Evolutionary conservation across 495 filamentous ascomycete species (phyloP), one percentile per base, ranked within the genome.

Genomic region (Durotheca rogersii): DNA sequence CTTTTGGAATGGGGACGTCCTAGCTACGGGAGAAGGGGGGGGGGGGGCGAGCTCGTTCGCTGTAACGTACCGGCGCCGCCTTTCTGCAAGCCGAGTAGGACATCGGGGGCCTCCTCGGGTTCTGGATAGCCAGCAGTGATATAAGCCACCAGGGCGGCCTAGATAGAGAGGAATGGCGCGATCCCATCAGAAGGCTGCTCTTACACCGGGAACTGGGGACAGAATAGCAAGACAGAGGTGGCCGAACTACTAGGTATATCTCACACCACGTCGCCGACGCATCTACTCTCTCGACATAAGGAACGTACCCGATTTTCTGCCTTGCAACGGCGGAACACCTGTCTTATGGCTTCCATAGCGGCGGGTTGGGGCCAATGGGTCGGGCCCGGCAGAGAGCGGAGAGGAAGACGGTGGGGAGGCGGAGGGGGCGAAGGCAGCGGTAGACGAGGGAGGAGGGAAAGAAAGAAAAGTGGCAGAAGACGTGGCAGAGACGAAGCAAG

Each of bases 121-220:
- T 80, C 89, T 4, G 94, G 93, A 64, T 86, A 99, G 20, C 93
- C 93, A 40, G 92, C 93, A 11, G 93, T 97, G 59, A 96, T 87
- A 77, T 99, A 99, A 23, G 91, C 90, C 43, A 99, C 88, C 38
- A 99, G 77, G 37, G 93, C 92, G 23, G 84, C 65, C 85, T 72
- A 47, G 44, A 21, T n/a, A 4, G n/a, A 14, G 46, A 65, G 47
- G 66, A 62, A n/a, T n/a, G n/a, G n/a, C n/a, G n/a, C n/a, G n/a
- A n/a, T n/a, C n/a, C n/a, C n/a, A n/a, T n/a, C n/a, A n/a, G n/a
- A n/a, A n/a, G n/a, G n/a, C n/a, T n/a, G n/a, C n/a, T n/a, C n/a
- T n/a, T n/a, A n/a, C n/a, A n/a, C n/a, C n/a, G n/a, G n/a, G n/a
- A n/a, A n/a, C n/a, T n/a, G n/a, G n/a, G n/a, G n/a, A n/a, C n/a